phyloP scores from a whole-genome alignment of 345 rosid genomes.

The Eucalyptus sp. region DNA sequence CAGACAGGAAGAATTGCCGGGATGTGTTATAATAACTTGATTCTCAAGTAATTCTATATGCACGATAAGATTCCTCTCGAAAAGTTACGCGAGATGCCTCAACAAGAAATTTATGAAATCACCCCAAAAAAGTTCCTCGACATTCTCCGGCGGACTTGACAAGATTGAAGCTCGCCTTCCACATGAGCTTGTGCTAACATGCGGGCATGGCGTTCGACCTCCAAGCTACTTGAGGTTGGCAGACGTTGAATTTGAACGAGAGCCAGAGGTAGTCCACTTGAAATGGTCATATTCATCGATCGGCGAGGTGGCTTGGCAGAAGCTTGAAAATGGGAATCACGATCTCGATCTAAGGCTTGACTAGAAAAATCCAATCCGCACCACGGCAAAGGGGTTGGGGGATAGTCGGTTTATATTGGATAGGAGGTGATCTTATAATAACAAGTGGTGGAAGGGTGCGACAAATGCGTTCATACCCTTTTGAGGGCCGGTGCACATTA shows the following conservation, averaged over 20 bases:
- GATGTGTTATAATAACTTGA: neutral
- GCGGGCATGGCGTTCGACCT: neutral
- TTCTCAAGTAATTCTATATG: neutral
- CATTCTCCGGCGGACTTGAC: rapidly evolving
- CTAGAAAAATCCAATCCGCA: neutral
- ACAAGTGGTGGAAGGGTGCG: rapidly evolving
- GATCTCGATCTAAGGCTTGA: rapidly evolving
- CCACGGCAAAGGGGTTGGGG: no score
- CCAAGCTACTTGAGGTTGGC: neutral
- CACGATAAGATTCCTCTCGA: neutral
- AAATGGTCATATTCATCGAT: neutral
- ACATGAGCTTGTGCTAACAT: neutral
- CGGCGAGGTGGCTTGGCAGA: neutral
- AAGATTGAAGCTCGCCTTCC: no score
- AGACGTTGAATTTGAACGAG: neutral
- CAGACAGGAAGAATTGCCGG: rapidly evolving
- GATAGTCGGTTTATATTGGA: neutral
- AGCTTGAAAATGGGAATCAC: neutral
- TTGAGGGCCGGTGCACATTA: rapidly evolving
- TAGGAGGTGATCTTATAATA: no score
- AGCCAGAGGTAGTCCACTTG: neutral
- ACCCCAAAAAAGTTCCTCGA: no score
- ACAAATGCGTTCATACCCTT: neutral
- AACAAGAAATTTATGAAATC: no score
- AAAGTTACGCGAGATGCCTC: neutral